phyloP scores from a whole-genome alignment of 1,284 basidiomycete species.

The Cutaneotrichosporon mucoides region DNA sequence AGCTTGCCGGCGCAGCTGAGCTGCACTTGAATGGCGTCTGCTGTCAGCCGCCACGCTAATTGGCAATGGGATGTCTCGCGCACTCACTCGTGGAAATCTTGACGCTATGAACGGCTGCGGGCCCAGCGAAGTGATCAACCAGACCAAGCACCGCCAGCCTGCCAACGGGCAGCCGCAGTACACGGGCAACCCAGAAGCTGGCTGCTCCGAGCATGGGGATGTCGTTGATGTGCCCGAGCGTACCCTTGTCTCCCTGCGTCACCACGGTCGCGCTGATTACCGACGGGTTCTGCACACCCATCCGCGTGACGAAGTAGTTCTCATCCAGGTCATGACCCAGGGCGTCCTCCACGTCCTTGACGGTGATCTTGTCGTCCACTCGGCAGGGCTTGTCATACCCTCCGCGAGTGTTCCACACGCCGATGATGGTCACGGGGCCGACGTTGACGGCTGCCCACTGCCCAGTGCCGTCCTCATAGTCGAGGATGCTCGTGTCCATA shows the following conservation, averaged over 20 bases:
- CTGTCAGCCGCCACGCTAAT: background rate
- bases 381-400: background rate
- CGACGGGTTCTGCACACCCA: background rate
- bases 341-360: slow-evolving; percentile 7
- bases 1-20: slow-evolving; percentile 6
- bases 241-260: background rate
- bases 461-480: slow-evolving; percentile 7
- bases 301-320: background rate
- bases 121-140: slow-evolving; percentile 26
- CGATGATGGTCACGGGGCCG: background rate
- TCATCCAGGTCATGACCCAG: background rate
- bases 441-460: slow-evolving; percentile 5
- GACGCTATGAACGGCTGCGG: slow-evolving; percentile 17
- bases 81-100: background rate
- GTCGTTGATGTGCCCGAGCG: background rate
- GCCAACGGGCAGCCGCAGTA: background rate
- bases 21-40: background rate
- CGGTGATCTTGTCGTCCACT: slow-evolving; percentile 4
- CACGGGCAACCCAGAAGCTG: slow-evolving; percentile 1
- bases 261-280: background rate
- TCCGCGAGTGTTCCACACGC: slow-evolving; percentile 8
- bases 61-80: background rate
- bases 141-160: slow-evolving; percentile 26
- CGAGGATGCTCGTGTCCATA: slow-evolving; percentile 3
- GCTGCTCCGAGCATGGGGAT: background rate